A percentile compares a stretch with the other conserved stretches of the same genome.
Conservation (phyloP, 2,329 filamentous ascomycete species). For the Ophiosphaerella narmari region DNA sequence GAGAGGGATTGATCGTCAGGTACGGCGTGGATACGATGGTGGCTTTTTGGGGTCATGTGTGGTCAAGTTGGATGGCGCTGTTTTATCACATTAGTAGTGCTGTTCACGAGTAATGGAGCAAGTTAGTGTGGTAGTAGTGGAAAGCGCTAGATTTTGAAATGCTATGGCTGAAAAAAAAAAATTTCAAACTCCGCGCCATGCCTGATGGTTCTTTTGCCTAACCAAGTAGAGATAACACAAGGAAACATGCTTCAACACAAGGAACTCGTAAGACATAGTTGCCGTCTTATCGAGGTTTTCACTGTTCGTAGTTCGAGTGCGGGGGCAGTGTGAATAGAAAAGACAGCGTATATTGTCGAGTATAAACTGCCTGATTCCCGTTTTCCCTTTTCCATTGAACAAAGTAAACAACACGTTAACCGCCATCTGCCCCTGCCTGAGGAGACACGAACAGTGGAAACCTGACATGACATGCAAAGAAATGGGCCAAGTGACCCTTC, state of each 20-base stretch:
- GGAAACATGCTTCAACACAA: constrained; percentile 7
- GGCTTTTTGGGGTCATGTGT: too few relatives aligned
- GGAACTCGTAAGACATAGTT: constrained; percentile 14
- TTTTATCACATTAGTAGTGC: too few relatives aligned
- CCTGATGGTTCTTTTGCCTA: constrained; percentile 10
- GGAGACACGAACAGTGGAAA: constrained; percentile 25
- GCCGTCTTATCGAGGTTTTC: neutral
- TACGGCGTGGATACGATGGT: neutral
- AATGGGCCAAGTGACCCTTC: constrained; percentile 28
- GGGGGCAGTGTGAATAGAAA: constrained; percentile 1
- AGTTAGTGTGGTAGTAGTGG: neutral
- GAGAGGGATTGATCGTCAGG: constrained; percentile 1
- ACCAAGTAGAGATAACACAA: constrained; percentile 5
- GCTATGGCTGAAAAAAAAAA: neutral
- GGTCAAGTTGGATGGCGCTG: too few relatives aligned
- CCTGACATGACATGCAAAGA: constrained; percentile 29
- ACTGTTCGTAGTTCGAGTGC: neutral
- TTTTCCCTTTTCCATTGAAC: constrained; percentile 11
- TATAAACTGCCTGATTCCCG: constrained; percentile 7
- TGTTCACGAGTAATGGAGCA: neutral
- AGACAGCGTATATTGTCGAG: constrained; percentile 32
- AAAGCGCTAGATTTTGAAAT: neutral
- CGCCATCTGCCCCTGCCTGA: constrained; percentile 24
- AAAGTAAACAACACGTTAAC: constrained; percentile 16
- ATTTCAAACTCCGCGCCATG: constrained; percentile 15